Conservation (phyloP, 306 rosid species). For the Medicago ruthenica region DNA sequence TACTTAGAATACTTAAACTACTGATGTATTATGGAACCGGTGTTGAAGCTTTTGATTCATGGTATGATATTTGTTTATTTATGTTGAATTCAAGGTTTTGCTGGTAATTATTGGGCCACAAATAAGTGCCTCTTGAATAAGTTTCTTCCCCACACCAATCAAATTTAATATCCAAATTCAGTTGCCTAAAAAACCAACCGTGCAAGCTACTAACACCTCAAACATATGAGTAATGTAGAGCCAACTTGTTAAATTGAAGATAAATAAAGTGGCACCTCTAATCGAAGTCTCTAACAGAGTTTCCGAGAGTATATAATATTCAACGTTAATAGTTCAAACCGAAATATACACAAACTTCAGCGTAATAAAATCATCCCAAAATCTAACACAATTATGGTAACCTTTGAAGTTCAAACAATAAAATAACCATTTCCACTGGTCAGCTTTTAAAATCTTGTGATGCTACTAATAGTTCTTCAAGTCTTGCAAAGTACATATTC, state of each 20-base stretch:
- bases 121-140: neutral
- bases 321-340: slow-evolving; percentile 1
- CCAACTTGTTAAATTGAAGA: neutral
- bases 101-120: neutral
- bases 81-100: neutral
- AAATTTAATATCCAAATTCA: slow-evolving; percentile 12
- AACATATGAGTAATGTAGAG: slow-evolving; percentile 16
- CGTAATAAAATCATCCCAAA: slow-evolving; percentile 7
- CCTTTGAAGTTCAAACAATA: slow-evolving; percentile 5
- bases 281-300: neutral
- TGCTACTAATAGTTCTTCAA: neutral
- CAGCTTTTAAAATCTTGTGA: neutral
- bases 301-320: neutral
- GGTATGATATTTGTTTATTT: neutral
- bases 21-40: slow-evolving; percentile 4
- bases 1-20: neutral
- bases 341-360: slow-evolving; percentile 3
- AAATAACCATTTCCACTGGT: neutral
- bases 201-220: slow-evolving; percentile 12
- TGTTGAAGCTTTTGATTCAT: slow-evolving; percentile 20
- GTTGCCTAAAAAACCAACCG: neutral
- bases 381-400: neutral
- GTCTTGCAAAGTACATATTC: slow-evolving; percentile 12
- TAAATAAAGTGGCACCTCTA: slow-evolving; percentile 5
- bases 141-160: slow-evolving; percentile 13